Conservation (phyloP, 805 yeast genomes). For the Ogataea pignaliae region DNA sequence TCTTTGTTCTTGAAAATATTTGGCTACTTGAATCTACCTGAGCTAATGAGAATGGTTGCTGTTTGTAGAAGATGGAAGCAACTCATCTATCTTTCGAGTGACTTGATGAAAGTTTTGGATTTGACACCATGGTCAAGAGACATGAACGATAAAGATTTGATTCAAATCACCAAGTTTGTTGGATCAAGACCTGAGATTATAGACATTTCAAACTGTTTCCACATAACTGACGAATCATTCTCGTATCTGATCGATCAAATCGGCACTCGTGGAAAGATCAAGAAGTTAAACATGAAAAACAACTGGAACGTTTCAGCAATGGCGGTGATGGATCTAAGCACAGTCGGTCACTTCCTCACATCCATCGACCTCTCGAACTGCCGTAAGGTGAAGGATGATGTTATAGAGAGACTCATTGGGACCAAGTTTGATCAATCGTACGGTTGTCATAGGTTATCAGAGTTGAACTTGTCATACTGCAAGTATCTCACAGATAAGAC, state of each 20-base stretch:
- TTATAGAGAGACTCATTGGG: constrained; percentile 65
- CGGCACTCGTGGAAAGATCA: constrained; percentile 60
- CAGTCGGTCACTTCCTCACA: constrained; percentile 54
- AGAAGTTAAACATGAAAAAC: constrained; percentile 54
- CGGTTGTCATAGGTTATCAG: constrained; percentile 58
- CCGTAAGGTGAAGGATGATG: constrained; percentile 67
- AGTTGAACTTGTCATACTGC: constrained; percentile 64
- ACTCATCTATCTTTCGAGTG: constrained; percentile 52
- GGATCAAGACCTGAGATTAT: constrained; percentile 61
- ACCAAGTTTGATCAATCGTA: constrained; percentile 30
- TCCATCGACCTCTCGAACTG: constrained; percentile 69
- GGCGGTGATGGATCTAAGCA: constrained; percentile 77
- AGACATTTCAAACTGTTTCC: constrained; percentile 70
- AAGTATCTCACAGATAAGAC: constrained; percentile 67
- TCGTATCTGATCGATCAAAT: constrained; percentile 65
- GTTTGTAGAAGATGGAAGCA: constrained; percentile 70
- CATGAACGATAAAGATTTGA: constrained; percentile 53
- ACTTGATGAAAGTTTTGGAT: constrained; percentile 48
- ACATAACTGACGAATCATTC: constrained; percentile 72
- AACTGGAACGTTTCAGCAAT: constrained; percentile 77
- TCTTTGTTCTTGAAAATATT: constrained; percentile 51
- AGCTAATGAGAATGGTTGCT: constrained; percentile 53
- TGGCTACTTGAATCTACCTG: constrained; percentile 47
- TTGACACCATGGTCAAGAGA: constrained; percentile 58
- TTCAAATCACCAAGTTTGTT: constrained; percentile 61